These are phyloP conservation scores for Lachnellula willkommii DNA, from an alignment of 2,329 filamentous ascomycete genomes.

Conservation along the genomic window DNA sequence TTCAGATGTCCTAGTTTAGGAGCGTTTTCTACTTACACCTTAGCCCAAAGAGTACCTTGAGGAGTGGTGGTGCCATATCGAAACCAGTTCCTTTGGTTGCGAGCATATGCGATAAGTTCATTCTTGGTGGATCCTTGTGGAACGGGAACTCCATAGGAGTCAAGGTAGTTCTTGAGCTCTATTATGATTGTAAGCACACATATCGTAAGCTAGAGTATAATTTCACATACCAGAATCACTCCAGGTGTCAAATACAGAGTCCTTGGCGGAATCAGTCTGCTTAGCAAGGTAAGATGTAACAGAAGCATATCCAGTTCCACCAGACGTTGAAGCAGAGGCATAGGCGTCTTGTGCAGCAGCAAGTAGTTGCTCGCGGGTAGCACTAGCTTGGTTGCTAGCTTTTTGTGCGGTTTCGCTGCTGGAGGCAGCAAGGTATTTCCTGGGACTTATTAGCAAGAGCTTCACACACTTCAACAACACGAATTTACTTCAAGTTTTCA, in stretches of 20 bases:
- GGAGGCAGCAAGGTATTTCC: constrained; percentile 45
- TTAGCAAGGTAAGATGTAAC: constrained; percentile 65
- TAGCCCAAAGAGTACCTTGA: constrained; percentile 59
- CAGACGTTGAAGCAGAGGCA: constrained; percentile 51
- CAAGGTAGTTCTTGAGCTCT: constrained; percentile 71
- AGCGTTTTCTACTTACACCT: constrained; percentile 40
- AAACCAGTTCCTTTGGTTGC: constrained; percentile 71
- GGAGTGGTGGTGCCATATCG: constrained; percentile 67
- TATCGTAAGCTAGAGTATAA: neutral
- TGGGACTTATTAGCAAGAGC: neutral
- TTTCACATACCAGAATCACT: constrained; percentile 40
- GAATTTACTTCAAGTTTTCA: constrained; percentile 58
- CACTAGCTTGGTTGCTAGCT: constrained; percentile 56
- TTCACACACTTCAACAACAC: neutral
- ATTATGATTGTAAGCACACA: constrained; percentile 35
- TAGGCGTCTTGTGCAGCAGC: constrained; percentile 59
- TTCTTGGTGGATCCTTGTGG: constrained; percentile 41
- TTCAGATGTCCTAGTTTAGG: constrained; percentile 29
- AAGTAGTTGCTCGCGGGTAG: constrained; percentile 68
- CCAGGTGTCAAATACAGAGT: constrained; percentile 67
- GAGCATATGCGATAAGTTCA: constrained; percentile 64
- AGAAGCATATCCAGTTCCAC: constrained; percentile 56
- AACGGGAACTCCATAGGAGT: constrained; percentile 62
- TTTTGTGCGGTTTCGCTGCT: constrained; percentile 54
- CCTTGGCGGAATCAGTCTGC: constrained; percentile 61